Base-by-base conservation (phyloP, 2,329 filamentous ascomycete species). In the Venturia pyrina region DNA sequence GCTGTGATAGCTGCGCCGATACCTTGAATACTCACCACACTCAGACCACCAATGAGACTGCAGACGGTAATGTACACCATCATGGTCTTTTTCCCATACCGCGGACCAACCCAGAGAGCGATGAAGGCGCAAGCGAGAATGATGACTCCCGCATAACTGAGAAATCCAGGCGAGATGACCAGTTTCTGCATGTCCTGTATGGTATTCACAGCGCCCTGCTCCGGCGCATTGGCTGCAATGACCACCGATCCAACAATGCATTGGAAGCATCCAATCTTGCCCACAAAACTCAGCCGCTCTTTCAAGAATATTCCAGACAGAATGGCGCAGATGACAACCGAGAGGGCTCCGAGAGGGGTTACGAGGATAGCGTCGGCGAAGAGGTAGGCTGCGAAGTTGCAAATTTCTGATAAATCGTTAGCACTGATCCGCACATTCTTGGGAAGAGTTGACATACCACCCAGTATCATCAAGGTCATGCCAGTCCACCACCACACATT, bases 361-460 rank as follows among this genome's bases (percentile, higher is more conserved):
- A 98, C 93, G 69, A 98, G 81, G 71, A 98, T 97, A 68, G 93
- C 93, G 76, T 98, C 95, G 68, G 95, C 95, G 72, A 98, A 98
- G 66, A 92, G 91, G 74, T 98, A 98, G 65, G 95, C 95, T 74
- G 93, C 91, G 75, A 98, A 96, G 78, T 99, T 99, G 85, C 91
- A 96, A 66, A 96, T 86, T 77, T 99, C 95, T 70, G 21, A 2
- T 3, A 5, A 53, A 28, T 28, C n/a, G 48, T 53, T 8, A 53
- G 48, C 24, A 53, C 11, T 0, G 11, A 17, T 15, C 41, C 17
- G 41, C 4, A 43, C 8, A 13, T 43, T 2, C 41, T 43, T 43
- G 41, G 15, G 15, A 13, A 43, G 13, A 5, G 15, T 17, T 17
- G 8, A 15, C 48, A 5, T 24, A 53, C 48, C 48, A 28, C 95